Evolutionary conservation across 352 stramenopile species (phyloP), one percentile per base, ranked within the genome.

Genomic region (Chrysophaeum taylorii): DNA sequence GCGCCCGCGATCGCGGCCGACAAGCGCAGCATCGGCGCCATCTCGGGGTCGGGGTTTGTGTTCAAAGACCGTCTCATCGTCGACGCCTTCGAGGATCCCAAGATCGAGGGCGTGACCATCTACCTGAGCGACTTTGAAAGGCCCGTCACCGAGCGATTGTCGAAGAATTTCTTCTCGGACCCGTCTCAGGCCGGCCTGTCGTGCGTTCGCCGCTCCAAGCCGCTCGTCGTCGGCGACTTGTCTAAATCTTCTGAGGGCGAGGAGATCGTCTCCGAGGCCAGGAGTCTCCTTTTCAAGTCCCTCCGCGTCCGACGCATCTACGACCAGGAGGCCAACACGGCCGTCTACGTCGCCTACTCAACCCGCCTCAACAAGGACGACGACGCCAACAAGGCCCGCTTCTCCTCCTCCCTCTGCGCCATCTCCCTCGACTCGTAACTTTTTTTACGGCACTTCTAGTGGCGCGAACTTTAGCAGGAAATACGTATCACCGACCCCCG

Each of bases 51-150:
- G n/a, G n/a, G n/a, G n/a, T n/a, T n/a, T n/a, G n/a, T 77, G 15
- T 69, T 71, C 60, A 75, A 79, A 70, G 75, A 79, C 72, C 48
- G 12, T 31, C 64, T 79, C 18, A 77, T 78, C 67, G 67, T 79
- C 45, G 75, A 79, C 52, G 75, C 79, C 25, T 90, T 89, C 73
- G 76, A 82, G 61, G 83, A 89, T 72, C 85, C 84, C 15, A 89
- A 92, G 76, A 76, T 92, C 23, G 78, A 86, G 64, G 86, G 84
- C 23, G 85, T 91, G 0, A 87, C 81, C 0, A 54, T 92, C 5
- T 92, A 92, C 66, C 80, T 92, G 68, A 82, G 70, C 57, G 89
- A 91, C 74, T 92, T 92, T 75, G 76, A 87, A 70, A 68, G 82
- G 37, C 85, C 86, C 18, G 63, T 92, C 36, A 87, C 80, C 16